A percentile compares a stretch with the other conserved stretches of the same genome.
Conservation (phyloP, 2,329 filamentous ascomycete species). For the Clonostachys rosea region DNA sequence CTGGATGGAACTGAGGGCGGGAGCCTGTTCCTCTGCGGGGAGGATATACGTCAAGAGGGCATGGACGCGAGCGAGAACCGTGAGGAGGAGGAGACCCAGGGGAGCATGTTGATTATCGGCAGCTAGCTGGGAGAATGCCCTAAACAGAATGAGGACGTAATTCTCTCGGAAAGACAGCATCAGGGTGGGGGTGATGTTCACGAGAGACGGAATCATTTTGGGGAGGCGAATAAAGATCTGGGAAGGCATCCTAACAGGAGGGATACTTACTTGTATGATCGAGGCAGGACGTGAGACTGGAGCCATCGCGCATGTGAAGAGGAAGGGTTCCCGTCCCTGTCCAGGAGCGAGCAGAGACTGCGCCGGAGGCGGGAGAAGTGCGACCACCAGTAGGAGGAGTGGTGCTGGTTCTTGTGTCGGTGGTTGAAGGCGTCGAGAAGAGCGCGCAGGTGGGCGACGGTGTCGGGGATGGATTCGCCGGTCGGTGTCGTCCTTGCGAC, state of each 20-base stretch:
- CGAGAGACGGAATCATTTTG: not conserved
- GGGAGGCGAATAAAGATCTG: not conserved
- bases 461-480: conserved; percentile 6
- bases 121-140: conserved; percentile 64
- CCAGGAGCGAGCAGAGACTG: conserved; percentile 48
- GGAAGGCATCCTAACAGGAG: too few species aligned
- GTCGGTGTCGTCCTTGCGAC: not conserved
- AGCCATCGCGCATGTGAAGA: conserved; percentile 19
- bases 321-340: conserved; percentile 4
- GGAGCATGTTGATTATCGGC: conserved; percentile 70
- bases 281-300: conserved; percentile 19
- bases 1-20: not conserved
- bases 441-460: conserved; percentile 33
- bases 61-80: conserved; percentile 55
- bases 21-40: conserved; percentile 7
- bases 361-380: conserved; percentile 70
- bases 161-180: too few species aligned
- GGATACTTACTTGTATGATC: conserved; percentile 26
- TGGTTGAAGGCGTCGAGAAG: conserved; percentile 71
- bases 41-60: conserved; percentile 32
- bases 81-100: conserved; percentile 65
- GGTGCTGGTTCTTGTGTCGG: conserved; percentile 91
- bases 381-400: conserved; percentile 73
- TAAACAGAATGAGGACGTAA: conserved; percentile 13
- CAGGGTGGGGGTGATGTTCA: not conserved